These are phyloP conservation scores for Sphagnum fallax DNA, from an alignment of 228 moss, liverwort and hornwort species.

Conservation along the genomic window DNA sequence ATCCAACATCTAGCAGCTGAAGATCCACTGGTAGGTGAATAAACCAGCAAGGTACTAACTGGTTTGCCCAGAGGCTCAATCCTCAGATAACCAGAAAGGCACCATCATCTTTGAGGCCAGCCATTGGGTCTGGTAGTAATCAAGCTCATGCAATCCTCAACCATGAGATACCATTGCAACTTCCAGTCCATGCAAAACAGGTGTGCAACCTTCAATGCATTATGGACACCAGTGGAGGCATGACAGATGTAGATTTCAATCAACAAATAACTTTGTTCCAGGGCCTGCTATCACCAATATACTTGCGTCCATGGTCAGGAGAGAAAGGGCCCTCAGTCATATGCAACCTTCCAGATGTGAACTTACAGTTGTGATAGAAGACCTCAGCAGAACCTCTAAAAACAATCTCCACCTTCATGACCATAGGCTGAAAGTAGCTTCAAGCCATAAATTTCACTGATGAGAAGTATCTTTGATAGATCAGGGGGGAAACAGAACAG, in stretches of 20 bases:
- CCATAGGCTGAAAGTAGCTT: no score
- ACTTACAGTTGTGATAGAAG: no score
- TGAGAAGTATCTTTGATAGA: no score
- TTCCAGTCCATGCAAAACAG: slow-evolving; percentile 34
- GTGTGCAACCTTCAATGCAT: slow-evolving; percentile 44
- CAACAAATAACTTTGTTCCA: no score
- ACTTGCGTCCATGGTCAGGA: no score
- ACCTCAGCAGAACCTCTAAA: no score
- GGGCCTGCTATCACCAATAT: no score
- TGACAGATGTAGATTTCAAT: no score
- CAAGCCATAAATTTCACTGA: no score
- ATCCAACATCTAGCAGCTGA: slow-evolving; percentile 42
- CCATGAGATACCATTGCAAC: slow-evolving; percentile 57
- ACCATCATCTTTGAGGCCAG: slow-evolving; percentile 39
- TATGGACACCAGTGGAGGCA: slow-evolving; percentile 12
- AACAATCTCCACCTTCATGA: no score
- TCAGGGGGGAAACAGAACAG: slow-evolving; percentile 33
- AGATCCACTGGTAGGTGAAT: slow-evolving; percentile 39
- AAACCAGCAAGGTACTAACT: slow-evolving; percentile 22
- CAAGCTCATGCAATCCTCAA: slow-evolving; percentile 60
- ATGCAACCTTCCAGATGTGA: no score
- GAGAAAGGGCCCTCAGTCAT: no score
- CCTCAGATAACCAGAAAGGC: slow-evolving; percentile 35
- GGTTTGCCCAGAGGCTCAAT: slow-evolving; percentile 53
- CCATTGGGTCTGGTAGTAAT: slow-evolving; percentile 59